These are phyloP conservation scores for Aspergillus niger DNA, from an alignment of 2,329 filamentous ascomycete species.

Conservation along the genomic window DNA sequence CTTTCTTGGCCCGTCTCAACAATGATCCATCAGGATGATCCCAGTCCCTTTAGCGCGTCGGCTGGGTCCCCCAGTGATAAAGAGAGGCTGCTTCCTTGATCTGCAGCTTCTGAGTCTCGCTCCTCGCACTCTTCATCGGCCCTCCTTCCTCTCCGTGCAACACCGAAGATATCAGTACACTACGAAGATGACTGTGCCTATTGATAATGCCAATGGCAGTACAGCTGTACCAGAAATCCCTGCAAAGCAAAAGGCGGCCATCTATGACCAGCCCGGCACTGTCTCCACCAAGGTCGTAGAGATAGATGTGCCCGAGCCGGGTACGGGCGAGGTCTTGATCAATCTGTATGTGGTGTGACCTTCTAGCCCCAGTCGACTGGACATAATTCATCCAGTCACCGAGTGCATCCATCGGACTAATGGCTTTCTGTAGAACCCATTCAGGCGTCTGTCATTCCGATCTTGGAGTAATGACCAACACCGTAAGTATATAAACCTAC, in stretches of 20 bases:
- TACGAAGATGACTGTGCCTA: constrained; percentile 30
- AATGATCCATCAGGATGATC: background rate
- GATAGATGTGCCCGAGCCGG: constrained; percentile 66
- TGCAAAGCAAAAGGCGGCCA: constrained; percentile 62
- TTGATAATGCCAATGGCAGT: background rate
- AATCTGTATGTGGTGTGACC: constrained; percentile 54
- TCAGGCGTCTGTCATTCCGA: constrained; percentile 68
- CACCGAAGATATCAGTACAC: background rate
- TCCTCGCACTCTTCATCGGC: background rate
- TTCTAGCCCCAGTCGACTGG: background rate
- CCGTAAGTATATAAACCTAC: constrained; percentile 20
- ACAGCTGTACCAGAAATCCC: constrained; percentile 47
- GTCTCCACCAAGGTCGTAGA: constrained; percentile 66
- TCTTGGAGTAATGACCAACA: constrained; percentile 57
- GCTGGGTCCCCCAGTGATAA: background rate
- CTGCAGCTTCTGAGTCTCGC: background rate
- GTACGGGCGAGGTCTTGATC: constrained; percentile 63
- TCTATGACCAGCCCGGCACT: constrained; percentile 67
- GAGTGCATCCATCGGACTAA: background rate
- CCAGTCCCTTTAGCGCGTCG: background rate
- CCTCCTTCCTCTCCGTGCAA: background rate
- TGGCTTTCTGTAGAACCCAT: constrained; percentile 51
- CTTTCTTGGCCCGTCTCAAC: background rate
- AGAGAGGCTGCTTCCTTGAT: background rate
- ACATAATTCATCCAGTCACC: background rate